Evolutionary conservation across 768 basidiomycete species (phyloP), one percentile per base, ranked within the genome.

Genomic region (Tylopilus cervinicoccineus): DNA sequence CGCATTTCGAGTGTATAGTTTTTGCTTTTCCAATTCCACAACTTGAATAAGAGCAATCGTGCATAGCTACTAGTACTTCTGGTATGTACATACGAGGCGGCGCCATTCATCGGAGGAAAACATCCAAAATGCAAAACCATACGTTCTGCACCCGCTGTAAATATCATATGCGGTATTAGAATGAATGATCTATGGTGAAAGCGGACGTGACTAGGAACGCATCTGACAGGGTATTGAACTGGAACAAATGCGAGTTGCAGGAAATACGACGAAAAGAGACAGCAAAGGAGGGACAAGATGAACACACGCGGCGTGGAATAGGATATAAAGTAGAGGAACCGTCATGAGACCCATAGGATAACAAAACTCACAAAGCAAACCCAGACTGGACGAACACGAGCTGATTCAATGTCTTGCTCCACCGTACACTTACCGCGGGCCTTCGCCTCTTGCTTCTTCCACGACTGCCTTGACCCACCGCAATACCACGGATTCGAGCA

Each of bases 391-490:
- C 11, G 17, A 36, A 45, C 24, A 46, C 31, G 5, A 17, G 11
- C 27, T n/a, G 33, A 17, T 31, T 48, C 34, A 22, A 12, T 13
- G 20, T 22, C 37, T 50, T 4, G 23, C 17, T 22, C 26, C 6
- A 28, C 24, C 22, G 7, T 24, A 33, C 40, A 39, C 54, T 63
- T 38, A 64, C 52, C 56, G 59, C 41, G 12, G 50, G 38, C 33
- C 52, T 47, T 66, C 75, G 39, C 63, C 69, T 65, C 79, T 79
- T 68, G 65, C 69, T 69, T 95, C 92, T 31, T 80, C 77, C 4
- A 89, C 77, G 7, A 84, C 83, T 24, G 76, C 80, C 20, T 73
- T 71, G 47, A 83, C 73, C 92, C 92, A 94, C 29, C 73, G 69
- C 34, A 78, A 39, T 11, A 92, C 67, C 0, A 80, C 75, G 19